Evolutionary conservation across 2,329 filamentous ascomycete genomes (phyloP).

Genomic region (Xylogone sp.): DNA sequence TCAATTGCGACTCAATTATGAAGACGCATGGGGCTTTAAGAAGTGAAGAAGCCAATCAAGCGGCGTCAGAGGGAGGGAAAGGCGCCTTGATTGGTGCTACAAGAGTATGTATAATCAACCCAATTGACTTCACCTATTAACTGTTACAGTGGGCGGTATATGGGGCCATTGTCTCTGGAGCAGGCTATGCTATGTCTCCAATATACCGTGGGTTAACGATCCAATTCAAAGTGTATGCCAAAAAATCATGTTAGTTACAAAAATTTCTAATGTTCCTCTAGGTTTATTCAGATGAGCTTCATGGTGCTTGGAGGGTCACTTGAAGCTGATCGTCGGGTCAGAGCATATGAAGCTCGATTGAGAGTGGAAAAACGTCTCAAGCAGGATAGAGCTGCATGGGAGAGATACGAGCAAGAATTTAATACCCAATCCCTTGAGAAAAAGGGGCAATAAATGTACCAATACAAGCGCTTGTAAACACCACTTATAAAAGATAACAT

Average conservation of each 20-base stretch:
- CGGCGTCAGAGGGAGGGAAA: conserved; percentile 66
- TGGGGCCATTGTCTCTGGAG: conserved; percentile 55
- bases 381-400: conserved; percentile 65
- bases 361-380: conserved; percentile 61
- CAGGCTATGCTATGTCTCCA: conserved; percentile 63
- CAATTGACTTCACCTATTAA: background rate
- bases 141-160: conserved; percentile 60
- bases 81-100: conserved; percentile 64
- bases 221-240: conserved; percentile 71
- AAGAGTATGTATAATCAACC: conserved; percentile 41
- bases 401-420: conserved; percentile 58
- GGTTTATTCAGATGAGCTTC: conserved; percentile 74
- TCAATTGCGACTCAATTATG: conserved; percentile 32
- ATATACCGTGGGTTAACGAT: conserved; percentile 69
- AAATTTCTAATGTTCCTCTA: conserved; percentile 29
- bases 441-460: background rate
- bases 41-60: conserved; percentile 63
- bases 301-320: conserved; percentile 79
- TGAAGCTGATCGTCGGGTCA: conserved; percentile 67
- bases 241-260: background rate
- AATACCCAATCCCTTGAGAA: conserved; percentile 4
- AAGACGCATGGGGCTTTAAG: conserved; percentile 53
- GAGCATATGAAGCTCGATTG: conserved; percentile 62
- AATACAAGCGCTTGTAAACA: background rate
- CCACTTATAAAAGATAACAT: no score